Base-by-base conservation (phyloP, 257 asterid genomes). In the Schizonepeta tenuifolia region DNA sequence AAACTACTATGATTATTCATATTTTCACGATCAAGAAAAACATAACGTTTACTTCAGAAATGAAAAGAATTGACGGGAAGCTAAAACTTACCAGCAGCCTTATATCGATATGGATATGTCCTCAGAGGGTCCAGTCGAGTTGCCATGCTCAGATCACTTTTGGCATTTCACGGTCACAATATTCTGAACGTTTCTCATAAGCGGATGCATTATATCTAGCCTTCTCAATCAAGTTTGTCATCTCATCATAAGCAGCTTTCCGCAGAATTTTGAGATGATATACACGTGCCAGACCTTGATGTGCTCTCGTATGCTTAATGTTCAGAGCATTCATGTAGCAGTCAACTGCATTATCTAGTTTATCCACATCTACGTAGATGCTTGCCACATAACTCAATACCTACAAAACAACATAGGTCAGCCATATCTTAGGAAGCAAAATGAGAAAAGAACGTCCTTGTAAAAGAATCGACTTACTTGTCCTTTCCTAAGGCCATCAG, bases 401-500 rank as follows among this genome's bases (percentile, higher is more conserved):
- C 99, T 95, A 84, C 78, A 79, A 11, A 75, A 38, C 54, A 72
- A 50, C 70, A 79, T 38, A 56, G 75, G 28, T 72, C 56, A 71
- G 58, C n/a, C 26, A 35, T 56, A 49, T 21, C 53, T 18, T 70
- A 6, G 65, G 36, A 17, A 36, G 66, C 9, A 69, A 59, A 61
- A 3, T 17, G n/a, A 17, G 44, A 36, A 10, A 28, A 61, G 17
- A 63, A 26, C 17, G 12, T 26, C 40, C 15, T 15, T 8, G 12
- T 41, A 41, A 56, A 68, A 56, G 46, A 71, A 10, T 51, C 38
- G 47, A 76, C 89, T 81, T 80, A 88, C 99, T 76, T 95, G 99
- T 84, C 99, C 99, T 83, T 95, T 95, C 78, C 99, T 81, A 65
- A 95, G 98, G 70, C 94, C 96, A 75, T 95, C 99, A 18, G 98